A percentile compares a stretch with the other conserved stretches of the same genome.
Evolutionary conservation across 306 rosid species (phyloP).

Genomic region (Casuarina cunninghamiana): DNA sequence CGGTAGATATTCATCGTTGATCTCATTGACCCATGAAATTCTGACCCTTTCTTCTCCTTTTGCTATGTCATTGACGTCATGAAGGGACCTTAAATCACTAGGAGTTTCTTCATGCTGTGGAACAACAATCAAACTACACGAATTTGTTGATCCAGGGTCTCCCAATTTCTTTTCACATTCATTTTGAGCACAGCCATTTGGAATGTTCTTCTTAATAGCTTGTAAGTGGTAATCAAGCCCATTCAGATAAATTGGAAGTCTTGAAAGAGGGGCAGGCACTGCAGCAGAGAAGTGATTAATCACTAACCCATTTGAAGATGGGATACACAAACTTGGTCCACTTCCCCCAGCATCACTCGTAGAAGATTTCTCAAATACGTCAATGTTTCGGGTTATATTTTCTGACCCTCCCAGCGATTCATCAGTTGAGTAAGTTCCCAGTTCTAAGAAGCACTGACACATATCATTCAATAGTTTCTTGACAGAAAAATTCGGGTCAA

Average conservation of each 20-base stretch:
- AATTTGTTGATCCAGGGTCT: constrained; percentile 33
- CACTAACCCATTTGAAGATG: constrained; percentile 44
- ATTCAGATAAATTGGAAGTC: constrained; percentile 26
- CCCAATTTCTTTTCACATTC: constrained; percentile 31
- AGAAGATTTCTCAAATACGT: constrained; percentile 39
- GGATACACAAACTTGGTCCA: constrained; percentile 30
- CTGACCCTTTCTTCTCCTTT: constrained; percentile 82
- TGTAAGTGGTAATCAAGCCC: constrained; percentile 27
- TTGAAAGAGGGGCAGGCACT: constrained; percentile 29
- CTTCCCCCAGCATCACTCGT: constrained; percentile 38
- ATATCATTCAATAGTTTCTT: constrained; percentile 57
- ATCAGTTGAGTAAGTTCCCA: constrained; percentile 63
- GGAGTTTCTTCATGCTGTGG: constrained; percentile 37
- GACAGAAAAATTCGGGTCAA: constrained; percentile 67
- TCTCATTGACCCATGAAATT: constrained; percentile 68
- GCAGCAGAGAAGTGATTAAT: constrained; percentile 27
- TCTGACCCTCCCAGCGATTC: constrained; percentile 60
- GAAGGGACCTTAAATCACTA: constrained; percentile 43
- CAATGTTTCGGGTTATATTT: constrained; percentile 38
- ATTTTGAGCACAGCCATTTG: constrained; percentile 36
- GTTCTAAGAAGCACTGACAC: constrained; percentile 62
- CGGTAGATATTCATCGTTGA: constrained; percentile 48
- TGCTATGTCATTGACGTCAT: constrained; percentile 57
- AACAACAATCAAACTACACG: constrained; percentile 39
- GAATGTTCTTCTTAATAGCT: constrained; percentile 25